These are phyloP conservation scores for Umbilicaria muhlenbergii DNA, from an alignment of 495 filamentous ascomycete species.

Conservation along the genomic window DNA sequence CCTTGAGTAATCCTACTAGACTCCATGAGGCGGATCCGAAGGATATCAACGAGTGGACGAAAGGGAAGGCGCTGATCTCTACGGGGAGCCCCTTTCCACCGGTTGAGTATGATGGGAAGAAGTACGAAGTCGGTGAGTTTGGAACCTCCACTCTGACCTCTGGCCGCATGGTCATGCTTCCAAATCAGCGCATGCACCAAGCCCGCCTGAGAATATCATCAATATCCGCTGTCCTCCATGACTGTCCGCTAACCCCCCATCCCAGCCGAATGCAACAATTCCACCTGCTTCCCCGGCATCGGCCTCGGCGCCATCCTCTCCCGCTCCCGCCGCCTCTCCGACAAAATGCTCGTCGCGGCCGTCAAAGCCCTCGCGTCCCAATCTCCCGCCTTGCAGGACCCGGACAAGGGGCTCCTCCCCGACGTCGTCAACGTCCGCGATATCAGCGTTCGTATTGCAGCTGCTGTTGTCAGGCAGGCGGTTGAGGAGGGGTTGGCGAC, in stretches of 20 bases:
- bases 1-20: slow-evolving; percentile 72
- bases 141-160: too few species aligned
- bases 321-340: slow-evolving; percentile 43
- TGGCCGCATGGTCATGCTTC: background rate
- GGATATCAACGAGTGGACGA: slow-evolving; percentile 67
- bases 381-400: slow-evolving; percentile 49
- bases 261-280: slow-evolving; percentile 78
- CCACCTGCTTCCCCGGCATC: slow-evolving; percentile 73
- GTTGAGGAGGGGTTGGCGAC: slow-evolving; percentile 52
- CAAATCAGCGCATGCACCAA: too few species aligned
- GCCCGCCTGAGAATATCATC: background rate
- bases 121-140: slow-evolving; percentile 44
- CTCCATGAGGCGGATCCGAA: slow-evolving; percentile 69
- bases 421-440: slow-evolving; percentile 62
- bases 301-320: slow-evolving; percentile 65
- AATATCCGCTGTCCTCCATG: too few species aligned
- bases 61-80: slow-evolving; percentile 64
- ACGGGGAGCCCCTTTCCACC: slow-evolving; percentile 76
- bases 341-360: slow-evolving; percentile 73
- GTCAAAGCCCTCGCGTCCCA: slow-evolving; percentile 54
- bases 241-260: background rate
- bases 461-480: slow-evolving; percentile 59
- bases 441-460: slow-evolving; percentile 63
- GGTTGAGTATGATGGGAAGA: slow-evolving; percentile 47
- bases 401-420: slow-evolving; percentile 46